Evolutionary conservation across 495 filamentous ascomycete genomes (phyloP), one percentile per base, ranked within the genome.

Genomic region (Aspergillus campestris): DNA sequence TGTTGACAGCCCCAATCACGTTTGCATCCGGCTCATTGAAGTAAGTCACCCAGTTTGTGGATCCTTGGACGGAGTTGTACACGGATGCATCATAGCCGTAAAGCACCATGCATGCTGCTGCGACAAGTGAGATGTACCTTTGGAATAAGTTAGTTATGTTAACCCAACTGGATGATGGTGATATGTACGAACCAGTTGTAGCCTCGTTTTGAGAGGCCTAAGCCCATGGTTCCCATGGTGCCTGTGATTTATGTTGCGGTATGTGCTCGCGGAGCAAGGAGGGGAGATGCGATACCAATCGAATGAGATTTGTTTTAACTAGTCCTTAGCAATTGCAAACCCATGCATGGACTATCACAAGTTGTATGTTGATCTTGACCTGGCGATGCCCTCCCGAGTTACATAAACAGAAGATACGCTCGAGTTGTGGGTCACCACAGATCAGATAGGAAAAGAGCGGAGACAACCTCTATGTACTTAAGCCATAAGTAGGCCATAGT

Each of bases 41-140:
- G 56, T 67, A 82, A 11, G 67, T 69, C 6, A 74, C 58, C 79
- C 79, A 82, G 50, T 80, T 75, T 7, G 69, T 56, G 7, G 73
- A 78, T 24, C 72, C 74, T 52, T 80, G 78, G 13, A 81, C 74
- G 15, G 78, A 77, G 56, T 82, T 82, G 67, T 72, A 83, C 8
- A 82, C 78, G 1, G 78, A 80, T 24, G 78, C 78, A 70, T 83
- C 79, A 48, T 81, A 83, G 8, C 80, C 79, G 53, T 81, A 83
- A 11, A 83, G 63, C 11, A 81, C 77, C 80, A 83, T 83, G 55
- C 78, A 82, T 59, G 77, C 69, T 53, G 79, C 78, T 30, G 78
- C 78, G 40, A 82, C 73, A 27, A 77, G 60, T 37, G 79, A 79
- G 40, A 78, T 72, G 61, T 79, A 81, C 79, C 78, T 80, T 24